Percentiles rank a stretch among this genome's conserved stretches.
Evolutionary conservation across 1,139 yeast species (phyloP).

Genomic region (Pichia sp.): DNA sequence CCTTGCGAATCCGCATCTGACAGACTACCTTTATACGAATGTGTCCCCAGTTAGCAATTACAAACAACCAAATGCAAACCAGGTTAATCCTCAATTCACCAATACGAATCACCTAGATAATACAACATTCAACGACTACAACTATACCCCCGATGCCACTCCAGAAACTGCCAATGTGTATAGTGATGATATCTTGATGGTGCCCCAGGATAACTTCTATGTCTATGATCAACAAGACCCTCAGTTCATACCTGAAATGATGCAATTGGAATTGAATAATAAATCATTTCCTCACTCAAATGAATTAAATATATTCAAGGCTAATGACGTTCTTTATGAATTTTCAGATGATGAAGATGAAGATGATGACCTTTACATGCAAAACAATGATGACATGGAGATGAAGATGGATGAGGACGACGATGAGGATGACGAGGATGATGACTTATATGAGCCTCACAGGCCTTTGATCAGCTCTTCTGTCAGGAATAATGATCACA

Average conservation of each 20-base stretch:
- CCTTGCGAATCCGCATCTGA: slow-evolving; percentile 18
- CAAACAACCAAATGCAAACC: too few relatives aligned
- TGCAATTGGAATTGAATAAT: slow-evolving; percentile 21
- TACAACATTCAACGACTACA: too few relatives aligned
- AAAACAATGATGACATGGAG: slow-evolving; percentile 21
- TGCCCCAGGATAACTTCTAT: slow-evolving; percentile 25
- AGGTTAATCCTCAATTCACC: too few relatives aligned
- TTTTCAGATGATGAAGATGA: slow-evolving; percentile 31
- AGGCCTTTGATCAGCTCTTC: too few relatives aligned
- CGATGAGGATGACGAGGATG: slow-evolving; percentile 20
- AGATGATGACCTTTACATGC: slow-evolving; percentile 29
- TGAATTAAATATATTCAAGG: slow-evolving; percentile 26
- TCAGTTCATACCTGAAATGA: slow-evolving; percentile 22
- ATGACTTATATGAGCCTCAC: slow-evolving; percentile 6
- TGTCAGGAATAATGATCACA: background rate
- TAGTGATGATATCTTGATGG: slow-evolving; percentile 24
- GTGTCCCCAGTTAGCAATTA: too few relatives aligned
- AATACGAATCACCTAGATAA: too few relatives aligned
- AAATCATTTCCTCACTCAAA: slow-evolving; percentile 26
- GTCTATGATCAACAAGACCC: slow-evolving; percentile 20
- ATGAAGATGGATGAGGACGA: slow-evolving; percentile 27
- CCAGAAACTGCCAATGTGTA: too few relatives aligned
- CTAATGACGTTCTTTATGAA: slow-evolving; percentile 24
- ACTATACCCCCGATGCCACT: too few relatives aligned
- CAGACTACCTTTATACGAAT: slow-evolving; percentile 5